Conservation (phyloP, 805 yeast species). For the Kodamaea laetipori region DNA sequence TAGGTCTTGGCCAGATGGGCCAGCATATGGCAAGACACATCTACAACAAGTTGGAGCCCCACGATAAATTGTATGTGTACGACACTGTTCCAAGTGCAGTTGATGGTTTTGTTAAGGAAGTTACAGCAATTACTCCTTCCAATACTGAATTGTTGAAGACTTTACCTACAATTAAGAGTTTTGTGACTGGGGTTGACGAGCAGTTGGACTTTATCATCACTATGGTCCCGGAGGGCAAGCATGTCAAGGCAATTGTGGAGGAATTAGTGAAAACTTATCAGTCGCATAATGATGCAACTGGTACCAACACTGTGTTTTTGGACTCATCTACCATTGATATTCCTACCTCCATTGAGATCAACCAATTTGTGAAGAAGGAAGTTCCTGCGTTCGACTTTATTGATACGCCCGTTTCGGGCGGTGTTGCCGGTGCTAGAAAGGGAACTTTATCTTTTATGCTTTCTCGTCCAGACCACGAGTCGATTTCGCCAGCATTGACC, state of each 20-base stretch:
- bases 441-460: conserved; percentile 57
- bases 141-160: conserved; percentile 22
- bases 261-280: conserved; percentile 39
- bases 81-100: conserved; percentile 41
- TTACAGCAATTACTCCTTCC: conserved; percentile 25
- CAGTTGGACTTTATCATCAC: conserved; percentile 47
- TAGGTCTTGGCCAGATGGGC: conserved; percentile 62
- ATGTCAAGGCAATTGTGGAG: conserved; percentile 43
- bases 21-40: conserved; percentile 56
- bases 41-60: conserved; percentile 37
- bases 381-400: conserved; percentile 46
- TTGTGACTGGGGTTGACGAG: conserved; percentile 32
- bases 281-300: conserved; percentile 9
- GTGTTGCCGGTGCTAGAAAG: conserved; percentile 54
- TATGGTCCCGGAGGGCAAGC: conserved; percentile 58
- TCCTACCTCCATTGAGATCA: conserved; percentile 45
- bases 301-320: conserved; percentile 35
- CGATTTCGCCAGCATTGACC: conserved; percentile 33
- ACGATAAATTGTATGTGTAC: conserved; percentile 45
- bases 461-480: conserved; percentile 35
- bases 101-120: conserved; percentile 25
- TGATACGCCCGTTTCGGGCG: conserved; percentile 60
- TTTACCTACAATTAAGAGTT: conserved; percentile 24
- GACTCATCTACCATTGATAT: conserved; percentile 58
- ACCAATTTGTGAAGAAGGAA: conserved; percentile 33